Conservation (phyloP, 2,329 filamentous ascomycete species). For the Sporothrix dimorphospora region DNA sequence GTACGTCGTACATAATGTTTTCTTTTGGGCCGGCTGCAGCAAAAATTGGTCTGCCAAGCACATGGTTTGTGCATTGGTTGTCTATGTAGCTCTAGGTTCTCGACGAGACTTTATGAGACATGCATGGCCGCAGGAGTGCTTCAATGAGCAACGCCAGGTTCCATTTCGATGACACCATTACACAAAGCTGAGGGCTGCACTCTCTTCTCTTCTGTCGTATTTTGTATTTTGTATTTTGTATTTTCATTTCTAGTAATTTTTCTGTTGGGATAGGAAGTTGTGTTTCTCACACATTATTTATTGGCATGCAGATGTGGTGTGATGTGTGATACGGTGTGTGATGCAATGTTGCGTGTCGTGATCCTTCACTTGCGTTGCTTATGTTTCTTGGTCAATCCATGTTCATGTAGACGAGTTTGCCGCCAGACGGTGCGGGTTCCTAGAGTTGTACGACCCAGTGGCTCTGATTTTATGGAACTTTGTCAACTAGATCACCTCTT, state of each 20-base stretch:
- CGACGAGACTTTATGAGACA: neutral
- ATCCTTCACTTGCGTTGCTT: neutral
- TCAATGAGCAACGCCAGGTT: neutral
- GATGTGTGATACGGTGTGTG: neutral
- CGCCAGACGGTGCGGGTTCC: slow-evolving; percentile 1
- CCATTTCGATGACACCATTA: neutral
- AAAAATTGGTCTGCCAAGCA: neutral
- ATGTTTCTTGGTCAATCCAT: neutral
- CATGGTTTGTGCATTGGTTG: neutral
- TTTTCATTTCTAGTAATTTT: too few species aligned
- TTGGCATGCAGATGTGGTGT: neutral
- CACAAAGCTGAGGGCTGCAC: too few species aligned
- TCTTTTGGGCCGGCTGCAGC: neutral
- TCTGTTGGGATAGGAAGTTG: neutral
- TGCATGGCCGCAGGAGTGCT: neutral
- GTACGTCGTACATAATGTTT: neutral
- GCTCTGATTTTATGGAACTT: too few species aligned
- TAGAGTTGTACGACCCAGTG: neutral
- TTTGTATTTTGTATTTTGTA: too few species aligned
- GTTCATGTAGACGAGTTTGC: slow-evolving; percentile 1
- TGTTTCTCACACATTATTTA: neutral
- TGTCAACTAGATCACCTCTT: neutral
- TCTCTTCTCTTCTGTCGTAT: too few species aligned
- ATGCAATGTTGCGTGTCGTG: neutral
- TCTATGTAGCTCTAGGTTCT: neutral